These are phyloP conservation scores for Talaromyces atroroseus DNA, from an alignment of 2,329 filamentous ascomycete species.

Conservation along the genomic window DNA sequence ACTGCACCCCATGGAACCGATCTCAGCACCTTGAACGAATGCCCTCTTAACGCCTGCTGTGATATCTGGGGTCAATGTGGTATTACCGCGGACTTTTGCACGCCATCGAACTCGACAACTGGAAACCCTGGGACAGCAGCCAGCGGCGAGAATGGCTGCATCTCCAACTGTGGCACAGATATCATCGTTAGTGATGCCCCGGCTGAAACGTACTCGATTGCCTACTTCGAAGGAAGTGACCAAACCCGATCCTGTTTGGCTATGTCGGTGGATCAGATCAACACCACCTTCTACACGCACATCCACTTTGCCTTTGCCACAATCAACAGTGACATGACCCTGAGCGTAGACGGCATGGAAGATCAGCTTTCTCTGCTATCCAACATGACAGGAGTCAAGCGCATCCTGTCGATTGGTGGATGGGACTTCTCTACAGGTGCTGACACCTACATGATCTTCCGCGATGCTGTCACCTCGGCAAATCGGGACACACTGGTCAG, in stretches of 20 bases:
- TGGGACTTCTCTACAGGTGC: slow-evolving; percentile 41
- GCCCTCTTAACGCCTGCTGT: slow-evolving; percentile 37
- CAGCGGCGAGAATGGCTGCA: slow-evolving; percentile 32
- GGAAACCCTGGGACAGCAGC: slow-evolving; percentile 34
- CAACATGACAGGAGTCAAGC: slow-evolving; percentile 21
- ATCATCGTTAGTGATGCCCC: slow-evolving; percentile 17
- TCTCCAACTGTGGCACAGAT: slow-evolving; percentile 41
- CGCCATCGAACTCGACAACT: slow-evolving; percentile 16
- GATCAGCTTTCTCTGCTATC: too few species aligned
- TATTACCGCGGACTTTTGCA: slow-evolving; percentile 39
- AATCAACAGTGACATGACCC: too few species aligned
- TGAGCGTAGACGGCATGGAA: too few species aligned
- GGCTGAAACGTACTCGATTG: slow-evolving; percentile 20
- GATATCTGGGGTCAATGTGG: slow-evolving; percentile 43
- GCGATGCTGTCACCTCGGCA: slow-evolving; percentile 28
- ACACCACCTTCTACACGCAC: slow-evolving; percentile 22
- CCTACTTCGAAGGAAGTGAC: slow-evolving; percentile 10
- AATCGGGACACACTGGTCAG: slow-evolving; percentile 37
- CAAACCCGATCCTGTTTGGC: not conserved
- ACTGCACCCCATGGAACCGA: not conserved
- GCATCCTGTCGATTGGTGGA: slow-evolving; percentile 42
- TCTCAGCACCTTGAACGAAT: slow-evolving; percentile 36
- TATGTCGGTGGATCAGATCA: not conserved
- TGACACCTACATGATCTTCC: slow-evolving; percentile 35
- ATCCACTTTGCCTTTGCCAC: slow-evolving; percentile 35